Conservation (phyloP, 2,329 filamentous ascomycete genomes). For the Nakataea oryzae region DNA sequence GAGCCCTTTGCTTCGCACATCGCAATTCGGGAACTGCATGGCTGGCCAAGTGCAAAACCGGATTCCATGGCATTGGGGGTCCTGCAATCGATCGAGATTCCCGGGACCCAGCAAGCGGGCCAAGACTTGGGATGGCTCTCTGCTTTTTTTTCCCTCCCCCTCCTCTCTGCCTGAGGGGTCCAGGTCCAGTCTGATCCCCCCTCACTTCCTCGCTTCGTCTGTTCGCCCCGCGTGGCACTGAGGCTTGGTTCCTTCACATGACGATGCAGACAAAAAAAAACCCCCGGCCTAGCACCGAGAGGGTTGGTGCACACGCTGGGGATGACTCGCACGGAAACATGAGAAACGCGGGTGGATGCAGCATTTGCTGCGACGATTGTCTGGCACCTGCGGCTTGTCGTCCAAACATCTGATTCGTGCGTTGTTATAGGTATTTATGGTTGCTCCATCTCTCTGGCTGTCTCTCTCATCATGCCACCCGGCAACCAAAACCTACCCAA, state of each 20-base stretch:
- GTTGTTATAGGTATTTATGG: no score
- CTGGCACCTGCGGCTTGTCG: background rate
- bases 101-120: background rate
- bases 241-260: no score
- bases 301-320: background rate
- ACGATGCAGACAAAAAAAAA: background rate
- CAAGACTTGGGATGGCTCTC: no score
- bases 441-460: background rate
- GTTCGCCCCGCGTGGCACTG: no score
- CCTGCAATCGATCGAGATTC: background rate
- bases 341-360: background rate
- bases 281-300: no score
- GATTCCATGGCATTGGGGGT: background rate
- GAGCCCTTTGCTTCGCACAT: background rate
- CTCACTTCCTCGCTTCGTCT: no score
- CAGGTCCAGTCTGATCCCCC: no score
- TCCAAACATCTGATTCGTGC: no score
- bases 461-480: no score
- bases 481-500: no score
- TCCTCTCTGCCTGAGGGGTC: no score
- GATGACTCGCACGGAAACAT: background rate
- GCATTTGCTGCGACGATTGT: background rate
- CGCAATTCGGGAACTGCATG: background rate
- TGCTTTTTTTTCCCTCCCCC: no score
- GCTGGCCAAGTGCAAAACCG: background rate